Percentiles rank a stretch among this genome's conserved stretches.
These are phyloP conservation scores for Hypericum perforatum DNA, from an alignment of 345 rosid species.

Conservation along the genomic window DNA sequence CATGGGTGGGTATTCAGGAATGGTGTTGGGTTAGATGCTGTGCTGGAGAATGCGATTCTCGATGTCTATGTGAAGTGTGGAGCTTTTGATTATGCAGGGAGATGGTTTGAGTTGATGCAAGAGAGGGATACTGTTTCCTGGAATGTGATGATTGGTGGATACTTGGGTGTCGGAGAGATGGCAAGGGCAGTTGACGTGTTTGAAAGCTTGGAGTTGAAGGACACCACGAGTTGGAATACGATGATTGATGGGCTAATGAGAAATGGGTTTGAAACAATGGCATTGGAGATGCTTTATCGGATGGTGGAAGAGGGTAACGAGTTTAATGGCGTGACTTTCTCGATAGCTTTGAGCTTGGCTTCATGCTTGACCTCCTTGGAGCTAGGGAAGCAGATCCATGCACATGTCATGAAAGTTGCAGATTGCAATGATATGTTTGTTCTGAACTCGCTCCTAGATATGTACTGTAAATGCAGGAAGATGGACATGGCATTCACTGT, in stretches of 20 bases:
- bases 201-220: slow-evolving; percentile 19
- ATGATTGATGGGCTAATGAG: slow-evolving; percentile 32
- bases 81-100: slow-evolving; percentile 17
- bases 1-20: slow-evolving; percentile 32
- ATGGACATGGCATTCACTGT: slow-evolving; percentile 24
- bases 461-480: slow-evolving; percentile 45
- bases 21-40: slow-evolving; percentile 26
- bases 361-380: slow-evolving; percentile 18
- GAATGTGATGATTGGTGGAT: slow-evolving; percentile 38
- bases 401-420: slow-evolving; percentile 19
- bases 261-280: slow-evolving; percentile 26
- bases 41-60: slow-evolving; percentile 37
- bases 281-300: slow-evolving; percentile 34
- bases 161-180: slow-evolving; percentile 25
- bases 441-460: slow-evolving; percentile 33
- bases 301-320: slow-evolving; percentile 27
- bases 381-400: slow-evolving; percentile 42
- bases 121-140: slow-evolving; percentile 27
- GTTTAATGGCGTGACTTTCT: slow-evolving; percentile 28
- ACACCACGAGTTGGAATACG: slow-evolving; percentile 42
- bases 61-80: slow-evolving; percentile 40
- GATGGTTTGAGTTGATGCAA: slow-evolving; percentile 30
- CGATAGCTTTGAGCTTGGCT: slow-evolving; percentile 38
- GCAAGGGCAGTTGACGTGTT: slow-evolving; percentile 30
- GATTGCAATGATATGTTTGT: slow-evolving; percentile 25